phyloP scores from a whole-genome alignment of 768 basidiomycete genomes.

The Leucogyrophana mollusca region DNA sequence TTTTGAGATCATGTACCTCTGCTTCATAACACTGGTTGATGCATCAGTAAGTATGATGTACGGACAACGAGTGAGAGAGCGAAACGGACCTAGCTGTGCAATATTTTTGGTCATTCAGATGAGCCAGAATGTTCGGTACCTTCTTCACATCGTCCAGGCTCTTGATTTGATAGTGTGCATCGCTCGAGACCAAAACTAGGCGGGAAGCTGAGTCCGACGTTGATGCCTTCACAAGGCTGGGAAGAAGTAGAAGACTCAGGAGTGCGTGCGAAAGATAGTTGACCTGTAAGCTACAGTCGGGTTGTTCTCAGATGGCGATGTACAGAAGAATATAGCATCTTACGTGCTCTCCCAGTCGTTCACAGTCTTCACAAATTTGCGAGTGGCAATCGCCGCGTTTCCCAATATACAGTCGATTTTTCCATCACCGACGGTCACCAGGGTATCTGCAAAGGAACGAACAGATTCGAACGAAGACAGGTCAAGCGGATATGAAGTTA shows the following conservation, averaged over 20 bases:
- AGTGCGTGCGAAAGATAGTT: constrained; percentile 35
- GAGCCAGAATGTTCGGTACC: constrained; percentile 26
- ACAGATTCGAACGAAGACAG: constrained; percentile 32
- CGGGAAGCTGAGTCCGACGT: constrained; percentile 20
- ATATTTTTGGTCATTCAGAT: constrained; percentile 24
- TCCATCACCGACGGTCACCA: constrained; percentile 22
- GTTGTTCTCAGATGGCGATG: not conserved
- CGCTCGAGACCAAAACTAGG: constrained; percentile 31
- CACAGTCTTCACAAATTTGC: constrained; percentile 22
- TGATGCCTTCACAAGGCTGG: constrained; percentile 29
- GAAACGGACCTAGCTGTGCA: constrained; percentile 23
- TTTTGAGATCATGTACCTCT: constrained; percentile 26
- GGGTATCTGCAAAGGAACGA: constrained; percentile 25
- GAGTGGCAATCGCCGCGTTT: constrained; percentile 24
- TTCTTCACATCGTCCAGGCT: constrained; percentile 7
- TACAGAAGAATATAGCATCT: constrained; percentile 7
- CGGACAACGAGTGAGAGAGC: not conserved
- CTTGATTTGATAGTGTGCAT: constrained; percentile 16
- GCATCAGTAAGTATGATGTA: constrained; percentile 1
- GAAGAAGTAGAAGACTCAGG: constrained; percentile 34
- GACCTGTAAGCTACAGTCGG: constrained; percentile 28
- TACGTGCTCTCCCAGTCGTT: constrained; percentile 39
- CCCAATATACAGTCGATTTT: constrained; percentile 29
- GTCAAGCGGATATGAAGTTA: constrained; percentile 34
- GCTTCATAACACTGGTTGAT: constrained; percentile 18